Evolutionary conservation across 2,329 filamentous ascomycete species (phyloP).

Genomic region (Clonostachys byssicola): DNA sequence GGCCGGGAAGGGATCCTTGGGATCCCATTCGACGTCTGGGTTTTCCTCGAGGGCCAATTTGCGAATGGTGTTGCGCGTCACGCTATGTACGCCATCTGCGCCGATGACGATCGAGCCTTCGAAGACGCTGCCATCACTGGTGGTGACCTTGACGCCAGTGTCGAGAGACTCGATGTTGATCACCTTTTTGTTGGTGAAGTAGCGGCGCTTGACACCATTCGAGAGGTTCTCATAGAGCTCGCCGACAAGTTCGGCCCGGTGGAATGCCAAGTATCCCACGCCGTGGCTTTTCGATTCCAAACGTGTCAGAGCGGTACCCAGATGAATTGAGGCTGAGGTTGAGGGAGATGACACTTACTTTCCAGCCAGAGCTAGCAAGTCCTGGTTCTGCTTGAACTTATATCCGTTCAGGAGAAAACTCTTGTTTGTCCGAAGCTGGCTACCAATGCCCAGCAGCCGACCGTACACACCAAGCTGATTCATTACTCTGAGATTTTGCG

Average conservation of each 20-base stretch:
- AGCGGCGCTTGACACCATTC: background rate
- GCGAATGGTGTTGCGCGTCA: constrained; percentile 1
- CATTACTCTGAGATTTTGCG: background rate
- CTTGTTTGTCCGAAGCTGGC: background rate
- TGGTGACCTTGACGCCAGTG: constrained; percentile 1
- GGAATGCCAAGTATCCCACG: background rate
- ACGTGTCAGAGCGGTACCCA: too few relatives aligned
- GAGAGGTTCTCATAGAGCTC: background rate
- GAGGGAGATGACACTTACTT: background rate
- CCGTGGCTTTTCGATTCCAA: background rate
- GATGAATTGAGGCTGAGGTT: too few relatives aligned
- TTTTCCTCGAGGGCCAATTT: constrained; percentile 1
- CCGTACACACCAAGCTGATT: background rate
- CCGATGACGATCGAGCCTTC: constrained; percentile 3
- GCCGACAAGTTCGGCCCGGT: background rate
- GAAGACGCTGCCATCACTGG: constrained; percentile 1
- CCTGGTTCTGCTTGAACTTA: too few relatives aligned
- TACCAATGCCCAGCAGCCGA: background rate
- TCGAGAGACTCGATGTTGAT: background rate
- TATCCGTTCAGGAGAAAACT: background rate
- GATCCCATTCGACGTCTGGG: too few relatives aligned
- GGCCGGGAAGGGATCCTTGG: background rate
- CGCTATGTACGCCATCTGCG: constrained; percentile 4
- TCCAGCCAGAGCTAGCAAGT: background rate
- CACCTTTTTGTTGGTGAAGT: constrained; percentile 1